phyloP scores from a whole-genome alignment of 2,329 filamentous ascomycete species.

The Colletotrichum camelliae region DNA sequence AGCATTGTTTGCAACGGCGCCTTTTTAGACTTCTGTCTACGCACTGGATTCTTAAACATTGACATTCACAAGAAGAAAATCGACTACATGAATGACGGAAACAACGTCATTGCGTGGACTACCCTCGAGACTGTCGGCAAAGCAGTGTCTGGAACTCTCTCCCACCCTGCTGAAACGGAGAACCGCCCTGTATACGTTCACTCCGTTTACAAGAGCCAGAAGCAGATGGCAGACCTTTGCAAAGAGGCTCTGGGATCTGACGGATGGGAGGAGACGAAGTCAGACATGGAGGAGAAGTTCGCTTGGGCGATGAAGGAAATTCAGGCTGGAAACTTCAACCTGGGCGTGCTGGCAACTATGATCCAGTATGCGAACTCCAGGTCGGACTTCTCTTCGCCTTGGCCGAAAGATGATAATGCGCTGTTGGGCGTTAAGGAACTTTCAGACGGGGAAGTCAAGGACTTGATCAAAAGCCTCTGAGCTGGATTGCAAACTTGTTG shows the following conservation, averaged over 20 bases:
- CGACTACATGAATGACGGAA: conserved; percentile 27
- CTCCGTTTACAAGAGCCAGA: conserved; percentile 25
- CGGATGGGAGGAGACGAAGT: conserved; percentile 19
- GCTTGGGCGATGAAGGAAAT: conserved; percentile 18
- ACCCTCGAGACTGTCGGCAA: conserved; percentile 29
- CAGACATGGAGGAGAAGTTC: conserved; percentile 21
- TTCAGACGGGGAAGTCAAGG: conserved; percentile 22
- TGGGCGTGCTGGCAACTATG: conserved; percentile 17
- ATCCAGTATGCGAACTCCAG: conserved; percentile 23
- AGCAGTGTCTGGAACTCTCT: conserved; percentile 29
- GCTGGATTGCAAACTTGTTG: not conserved
- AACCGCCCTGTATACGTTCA: conserved; percentile 30
- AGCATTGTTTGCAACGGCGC: conserved; percentile 31
- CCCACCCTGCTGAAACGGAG: conserved; percentile 29
- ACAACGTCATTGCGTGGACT: conserved; percentile 25
- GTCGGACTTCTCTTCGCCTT: conserved; percentile 9
- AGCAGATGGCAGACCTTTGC: conserved; percentile 24
- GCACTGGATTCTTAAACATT: conserved; percentile 25
- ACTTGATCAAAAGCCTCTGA: conserved; percentile 10
- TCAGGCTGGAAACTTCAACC: conserved; percentile 20
- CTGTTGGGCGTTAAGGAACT: conserved; percentile 23
- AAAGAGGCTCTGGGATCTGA: conserved; percentile 19
- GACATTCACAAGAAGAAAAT: conserved; percentile 26
- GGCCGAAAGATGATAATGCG: conserved; percentile 22
- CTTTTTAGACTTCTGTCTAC: conserved; percentile 33